phyloP scores from a whole-genome alignment of 2,329 filamentous ascomycete genomes.

The Trichoderma citrinoviride region DNA sequence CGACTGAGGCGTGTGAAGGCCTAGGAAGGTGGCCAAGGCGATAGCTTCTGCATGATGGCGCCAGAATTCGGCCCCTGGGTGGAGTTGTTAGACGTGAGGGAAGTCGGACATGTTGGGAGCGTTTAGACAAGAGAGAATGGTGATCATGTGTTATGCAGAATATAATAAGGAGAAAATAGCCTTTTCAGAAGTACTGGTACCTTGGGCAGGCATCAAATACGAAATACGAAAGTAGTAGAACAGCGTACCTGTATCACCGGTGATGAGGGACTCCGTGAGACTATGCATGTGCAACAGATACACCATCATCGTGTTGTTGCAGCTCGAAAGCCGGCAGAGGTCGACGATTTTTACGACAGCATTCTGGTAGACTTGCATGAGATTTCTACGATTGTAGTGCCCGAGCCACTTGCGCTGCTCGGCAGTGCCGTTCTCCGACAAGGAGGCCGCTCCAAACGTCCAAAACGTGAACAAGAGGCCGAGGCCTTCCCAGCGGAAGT shows the following conservation, averaged over 20 bases:
- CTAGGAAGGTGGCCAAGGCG: constrained; percentile 21
- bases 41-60: constrained; percentile 17
- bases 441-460: background rate
- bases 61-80: constrained; percentile 13
- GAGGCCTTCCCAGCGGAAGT: constrained; percentile 45
- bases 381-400: constrained; percentile 4
- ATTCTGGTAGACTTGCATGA: background rate
- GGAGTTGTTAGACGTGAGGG: background rate
- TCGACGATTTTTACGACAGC: background rate
- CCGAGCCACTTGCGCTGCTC: constrained; percentile 11
- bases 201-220: background rate
- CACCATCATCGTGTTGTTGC: constrained; percentile 15
- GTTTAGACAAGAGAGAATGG: too few species aligned
- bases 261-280: constrained; percentile 2
- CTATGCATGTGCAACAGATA: constrained; percentile 5
- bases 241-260: constrained; percentile 8
- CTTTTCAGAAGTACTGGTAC: too few species aligned
- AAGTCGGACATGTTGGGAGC: too few species aligned
- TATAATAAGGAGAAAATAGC: too few species aligned
- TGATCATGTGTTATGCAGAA: too few species aligned
- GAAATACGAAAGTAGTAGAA: background rate
- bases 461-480: constrained; percentile 35
- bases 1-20: constrained; percentile 12
- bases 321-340: background rate
- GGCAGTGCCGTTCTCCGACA: background rate